Conservation (phyloP, 805 yeast genomes). For the Monosporozyma unispora region DNA sequence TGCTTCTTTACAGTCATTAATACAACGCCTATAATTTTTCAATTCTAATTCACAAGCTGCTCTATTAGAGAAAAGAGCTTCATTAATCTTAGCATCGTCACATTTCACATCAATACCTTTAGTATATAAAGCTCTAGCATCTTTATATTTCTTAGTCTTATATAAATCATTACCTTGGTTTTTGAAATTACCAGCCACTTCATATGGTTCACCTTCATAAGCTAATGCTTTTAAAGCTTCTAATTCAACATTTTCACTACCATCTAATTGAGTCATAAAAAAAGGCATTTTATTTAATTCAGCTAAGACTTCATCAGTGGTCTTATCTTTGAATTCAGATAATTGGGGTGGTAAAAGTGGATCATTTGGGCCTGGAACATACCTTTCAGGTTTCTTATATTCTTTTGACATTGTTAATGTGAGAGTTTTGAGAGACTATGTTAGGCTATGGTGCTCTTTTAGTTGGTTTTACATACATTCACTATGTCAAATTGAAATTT, state of each 20-base stretch:
- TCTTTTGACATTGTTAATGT: conserved; percentile 8
- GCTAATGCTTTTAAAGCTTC: conserved; percentile 90
- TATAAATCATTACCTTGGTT: conserved; percentile 88
- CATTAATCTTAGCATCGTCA: conserved; percentile 44
- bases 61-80: conserved; percentile 65
- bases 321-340: conserved; percentile 48
- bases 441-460: too few relatives aligned
- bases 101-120: conserved; percentile 70
- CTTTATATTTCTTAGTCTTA: conserved; percentile 57
- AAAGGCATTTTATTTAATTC: conserved; percentile 83
- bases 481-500: not conserved
- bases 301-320: conserved; percentile 64
- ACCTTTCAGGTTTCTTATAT: conserved; percentile 31
- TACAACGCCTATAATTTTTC: conserved; percentile 74
- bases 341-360: conserved; percentile 79
- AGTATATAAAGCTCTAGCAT: conserved; percentile 71
- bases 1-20: conserved; percentile 75
- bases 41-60: conserved; percentile 89
- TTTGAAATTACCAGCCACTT: conserved; percentile 80
- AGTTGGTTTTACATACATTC: not conserved
- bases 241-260: conserved; percentile 62
- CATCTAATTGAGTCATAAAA: conserved; percentile 84
- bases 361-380: conserved; percentile 45
- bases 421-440: too few relatives aligned
- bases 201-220: conserved; percentile 92